Percentiles rank a stretch among this genome's conserved stretches.
Conservation (phyloP, 2,329 filamentous ascomycete genomes). For the Fusarium continuum region DNA sequence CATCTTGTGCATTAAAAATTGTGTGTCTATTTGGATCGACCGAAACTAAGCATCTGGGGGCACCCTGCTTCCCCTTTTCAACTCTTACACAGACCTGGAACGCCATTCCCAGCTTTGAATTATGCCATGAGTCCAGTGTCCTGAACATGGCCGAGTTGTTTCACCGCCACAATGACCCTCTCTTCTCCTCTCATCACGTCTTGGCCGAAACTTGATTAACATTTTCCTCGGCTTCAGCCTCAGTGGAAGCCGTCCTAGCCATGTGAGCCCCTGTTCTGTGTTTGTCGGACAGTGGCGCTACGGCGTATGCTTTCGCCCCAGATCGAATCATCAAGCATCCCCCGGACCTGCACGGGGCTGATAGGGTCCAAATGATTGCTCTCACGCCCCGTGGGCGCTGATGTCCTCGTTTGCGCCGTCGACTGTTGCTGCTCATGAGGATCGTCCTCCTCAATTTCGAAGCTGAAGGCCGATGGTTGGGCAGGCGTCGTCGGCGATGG, state of each 20-base stretch:
- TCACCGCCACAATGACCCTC: constrained; percentile 9
- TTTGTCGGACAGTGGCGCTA: constrained; percentile 76
- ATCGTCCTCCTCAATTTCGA: constrained; percentile 62
- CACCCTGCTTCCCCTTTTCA: constrained; percentile 12
- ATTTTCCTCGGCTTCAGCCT: constrained; percentile 35
- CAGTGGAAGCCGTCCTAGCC: constrained; percentile 45
- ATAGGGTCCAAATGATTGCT: constrained; percentile 51
- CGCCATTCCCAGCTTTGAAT: constrained; percentile 33
- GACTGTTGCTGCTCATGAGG: constrained; percentile 38
- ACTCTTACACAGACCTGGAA: constrained; percentile 28
- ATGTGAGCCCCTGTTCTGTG: constrained; percentile 49
- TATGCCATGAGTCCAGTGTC: constrained; percentile 9
- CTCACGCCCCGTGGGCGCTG: constrained; percentile 64
- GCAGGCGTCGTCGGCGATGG: constrained; percentile 52
- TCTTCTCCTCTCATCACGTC: background rate
- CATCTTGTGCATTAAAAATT: constrained; percentile 14
- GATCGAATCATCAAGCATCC: constrained; percentile 86
- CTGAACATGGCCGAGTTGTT: constrained; percentile 14
- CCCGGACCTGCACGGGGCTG: constrained; percentile 75
- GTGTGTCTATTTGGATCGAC: constrained; percentile 26
- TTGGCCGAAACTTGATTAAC: constrained; percentile 21
- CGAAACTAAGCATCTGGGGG: constrained; percentile 4
- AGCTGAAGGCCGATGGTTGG: constrained; percentile 67
- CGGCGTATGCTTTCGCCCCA: constrained; percentile 94
- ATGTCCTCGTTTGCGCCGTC: constrained; percentile 56